Base-by-base conservation (phyloP, 73 alveolate species). In the Tetrahymena thermophila region DNA sequence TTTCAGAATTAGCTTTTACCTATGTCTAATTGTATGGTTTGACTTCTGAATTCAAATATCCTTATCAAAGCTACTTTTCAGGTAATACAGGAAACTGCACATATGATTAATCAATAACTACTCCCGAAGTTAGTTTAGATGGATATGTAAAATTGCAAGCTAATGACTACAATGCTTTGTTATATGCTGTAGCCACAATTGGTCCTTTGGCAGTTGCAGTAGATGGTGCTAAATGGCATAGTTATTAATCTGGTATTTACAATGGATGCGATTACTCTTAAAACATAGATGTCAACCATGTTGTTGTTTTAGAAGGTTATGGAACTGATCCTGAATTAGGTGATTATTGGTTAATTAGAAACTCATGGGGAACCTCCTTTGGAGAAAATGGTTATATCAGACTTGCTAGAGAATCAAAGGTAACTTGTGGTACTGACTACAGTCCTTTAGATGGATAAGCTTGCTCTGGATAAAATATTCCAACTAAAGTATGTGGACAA, bases 301-400 rank as follows among this genome's bases (percentile, higher is more conserved):
- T 95, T 50, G 98, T 96, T 21, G 84, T 95, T 37, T 97, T 97
- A 40, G 98, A 95, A 37, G 98, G 98, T 44, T 96, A 95, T 94
- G 97, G 85, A 34, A 34, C 93, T 42, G 85, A 95, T 17, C 44
- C 96, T 25, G 23, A 83, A 13, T 89, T 84, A 1, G 96, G 96
- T 31, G 98, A 98, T 95, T 98, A 96, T 95, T 71, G 89, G 89
- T 71, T 71, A 34, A 42, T 96, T 50, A 96, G 96, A 96, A 96
- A 96, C 94, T 96, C 98, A 5, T 96, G 98, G 98, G 96, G 97
- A 11, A 25, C 97, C 17, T 55, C 50, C 10, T 96, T 96, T 97
- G 98, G 98, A 43, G 97, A 95, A 23, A 95, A 43, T 19, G 97
- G 97, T 10, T 96, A 35, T 35, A 95, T 96, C 71, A 44, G 94